Evolutionary conservation across 345 rosid genomes (phyloP).

Genomic region (Syzygium grande): DNA sequence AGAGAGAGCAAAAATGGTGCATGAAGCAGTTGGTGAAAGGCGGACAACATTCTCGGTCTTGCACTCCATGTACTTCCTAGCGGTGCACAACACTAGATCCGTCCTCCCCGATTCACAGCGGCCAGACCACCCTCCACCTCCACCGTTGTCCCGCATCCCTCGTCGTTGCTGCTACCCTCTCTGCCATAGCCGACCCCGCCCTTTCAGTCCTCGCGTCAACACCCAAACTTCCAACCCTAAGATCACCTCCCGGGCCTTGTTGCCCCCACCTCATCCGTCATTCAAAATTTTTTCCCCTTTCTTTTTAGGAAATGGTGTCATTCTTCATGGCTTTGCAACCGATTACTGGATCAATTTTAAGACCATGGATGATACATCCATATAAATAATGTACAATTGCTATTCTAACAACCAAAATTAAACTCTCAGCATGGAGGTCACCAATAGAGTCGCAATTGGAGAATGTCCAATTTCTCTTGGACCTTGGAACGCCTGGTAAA

Average conservation of each 20-base stretch:
- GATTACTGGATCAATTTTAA: not conserved
- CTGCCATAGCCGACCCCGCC: slow-evolving; percentile 31
- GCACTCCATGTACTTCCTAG: not conserved
- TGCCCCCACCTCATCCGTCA: slow-evolving; percentile 13
- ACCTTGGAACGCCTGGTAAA: not conserved
- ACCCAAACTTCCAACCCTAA: slow-evolving; percentile 54
- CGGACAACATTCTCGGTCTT: not conserved
- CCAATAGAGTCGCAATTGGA: not conserved
- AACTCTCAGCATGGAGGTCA: not conserved
- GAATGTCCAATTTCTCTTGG: not conserved
- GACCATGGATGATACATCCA: not conserved
- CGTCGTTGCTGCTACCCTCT: slow-evolving; percentile 13
- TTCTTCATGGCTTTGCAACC: not conserved
- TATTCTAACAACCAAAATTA: not conserved
- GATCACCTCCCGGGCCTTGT: slow-evolving; percentile 27
- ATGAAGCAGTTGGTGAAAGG: not conserved
- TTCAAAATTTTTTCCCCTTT: not conserved
- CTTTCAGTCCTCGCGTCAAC: slow-evolving; percentile 63
- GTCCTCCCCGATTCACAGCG: slow-evolving; percentile 61
- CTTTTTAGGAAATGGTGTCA: not conserved
- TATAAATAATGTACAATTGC: not conserved
- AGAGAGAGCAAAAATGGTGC: not conserved
- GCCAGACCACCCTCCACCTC: slow-evolving; percentile 53
- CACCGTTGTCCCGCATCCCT: slow-evolving; percentile 1
- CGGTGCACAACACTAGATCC: slow-evolving; percentile 37